phyloP scores from a whole-genome alignment of 2,329 filamentous ascomycete genomes.

The Alternaria brassicae region DNA sequence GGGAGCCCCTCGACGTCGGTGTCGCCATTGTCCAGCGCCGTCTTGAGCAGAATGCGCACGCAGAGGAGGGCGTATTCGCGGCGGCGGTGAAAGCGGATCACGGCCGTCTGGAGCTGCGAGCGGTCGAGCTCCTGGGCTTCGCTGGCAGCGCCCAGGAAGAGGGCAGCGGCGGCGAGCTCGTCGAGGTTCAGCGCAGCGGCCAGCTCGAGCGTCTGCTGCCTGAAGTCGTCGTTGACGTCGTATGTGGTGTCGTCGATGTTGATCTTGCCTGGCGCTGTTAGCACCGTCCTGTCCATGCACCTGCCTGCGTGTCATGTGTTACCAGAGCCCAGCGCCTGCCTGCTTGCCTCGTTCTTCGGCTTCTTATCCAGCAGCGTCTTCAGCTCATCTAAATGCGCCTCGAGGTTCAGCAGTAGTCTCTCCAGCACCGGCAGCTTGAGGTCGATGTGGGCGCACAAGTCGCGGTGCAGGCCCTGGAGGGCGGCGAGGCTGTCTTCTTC shows the following conservation, averaged over 20 bases:
- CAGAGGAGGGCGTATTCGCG: constrained; percentile 84
- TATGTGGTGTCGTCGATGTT: constrained; percentile 76
- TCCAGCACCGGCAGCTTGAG: constrained; percentile 73
- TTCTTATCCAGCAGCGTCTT: constrained; percentile 77
- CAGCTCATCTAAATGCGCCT: constrained; percentile 71
- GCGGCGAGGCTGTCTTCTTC: constrained; percentile 75
- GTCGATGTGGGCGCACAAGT: constrained; percentile 79
- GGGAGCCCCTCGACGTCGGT: constrained; percentile 33
- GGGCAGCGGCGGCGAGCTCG: constrained; percentile 80
- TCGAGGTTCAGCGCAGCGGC: constrained; percentile 90
- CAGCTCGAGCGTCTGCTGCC: constrained; percentile 79
- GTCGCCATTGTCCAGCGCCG: constrained; percentile 60
- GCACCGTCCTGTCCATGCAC: constrained; percentile 1
- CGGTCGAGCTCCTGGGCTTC: constrained; percentile 74
- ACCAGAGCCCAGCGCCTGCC: constrained; percentile 64
- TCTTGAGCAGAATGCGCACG: constrained; percentile 77
- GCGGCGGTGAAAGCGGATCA: constrained; percentile 88
- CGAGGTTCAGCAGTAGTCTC: constrained; percentile 70
- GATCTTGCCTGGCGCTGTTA: constrained; percentile 70
- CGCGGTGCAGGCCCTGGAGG: constrained; percentile 84
- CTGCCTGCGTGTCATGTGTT: constrained; percentile 8
- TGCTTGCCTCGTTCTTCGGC: constrained; percentile 75
- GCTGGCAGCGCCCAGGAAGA: constrained; percentile 76
- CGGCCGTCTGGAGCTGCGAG: constrained; percentile 75
- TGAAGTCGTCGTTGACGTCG: constrained; percentile 83